A percentile compares a stretch with the other conserved stretches of the same genome.
phyloP scores from a whole-genome alignment of 371 early-diverging fungal genomes.

The Lichtheimia corymbifera region DNA sequence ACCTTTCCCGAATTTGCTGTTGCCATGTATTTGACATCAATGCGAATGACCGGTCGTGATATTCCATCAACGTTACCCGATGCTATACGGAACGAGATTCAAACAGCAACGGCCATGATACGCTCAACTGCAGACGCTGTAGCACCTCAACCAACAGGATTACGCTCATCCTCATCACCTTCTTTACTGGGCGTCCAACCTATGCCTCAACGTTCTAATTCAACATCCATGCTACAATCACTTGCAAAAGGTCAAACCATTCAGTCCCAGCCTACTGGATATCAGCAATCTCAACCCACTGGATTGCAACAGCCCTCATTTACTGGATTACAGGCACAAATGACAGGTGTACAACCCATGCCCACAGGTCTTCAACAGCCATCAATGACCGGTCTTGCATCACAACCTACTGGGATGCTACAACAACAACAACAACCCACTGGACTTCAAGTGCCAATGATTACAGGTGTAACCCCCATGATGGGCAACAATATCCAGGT shows the following conservation, averaged over 20 bases:
- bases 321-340: constrained; percentile 15
- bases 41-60: constrained; percentile 48
- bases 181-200: constrained; percentile 8
- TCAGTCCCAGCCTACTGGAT: constrained; percentile 11
- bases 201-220: constrained; percentile 16
- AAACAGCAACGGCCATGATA: constrained; percentile 27
- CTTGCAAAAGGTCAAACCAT: constrained; percentile 8
- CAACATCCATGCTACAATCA: constrained; percentile 16
- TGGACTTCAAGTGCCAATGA: constrained; percentile 35
- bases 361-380: constrained; percentile 16
- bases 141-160: constrained; percentile 12
- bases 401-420: constrained; percentile 20
- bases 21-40: constrained; percentile 59
- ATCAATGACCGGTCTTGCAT: constrained; percentile 11
- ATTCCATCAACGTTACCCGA: constrained; percentile 45
- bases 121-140: constrained; percentile 17
- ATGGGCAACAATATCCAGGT: constrained; percentile 21
- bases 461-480: constrained; percentile 32
- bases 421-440: constrained; percentile 18
- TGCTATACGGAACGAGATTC: constrained; percentile 36
- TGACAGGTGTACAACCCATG: constrained; percentile 6
- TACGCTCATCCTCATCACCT: constrained; percentile 2
- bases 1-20: constrained; percentile 63
- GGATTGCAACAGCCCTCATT: constrained; percentile 3
- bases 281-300: constrained; percentile 11